Base-by-base conservation (phyloP, 768 basidiomycete species). In the Terana coerulea region DNA sequence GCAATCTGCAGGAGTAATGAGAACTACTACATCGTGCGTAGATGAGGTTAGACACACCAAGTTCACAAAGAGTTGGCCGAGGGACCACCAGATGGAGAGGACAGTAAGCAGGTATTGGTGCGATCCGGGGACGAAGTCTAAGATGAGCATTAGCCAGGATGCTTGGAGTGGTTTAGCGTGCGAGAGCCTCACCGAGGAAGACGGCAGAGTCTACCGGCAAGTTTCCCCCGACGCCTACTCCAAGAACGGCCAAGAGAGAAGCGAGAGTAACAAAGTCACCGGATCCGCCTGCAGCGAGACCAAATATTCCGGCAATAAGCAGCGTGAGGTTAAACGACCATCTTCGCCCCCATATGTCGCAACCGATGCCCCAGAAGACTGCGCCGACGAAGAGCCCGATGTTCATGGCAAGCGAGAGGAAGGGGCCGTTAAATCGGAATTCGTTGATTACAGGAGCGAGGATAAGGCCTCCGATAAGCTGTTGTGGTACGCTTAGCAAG, bases 81-180 rank as follows among this genome's bases (percentile, higher is more conserved):
- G 70, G 5, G 84, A 82, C 88, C 88, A 91, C 83, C 84, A 90
- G 37, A 88, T 78, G 0, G 86, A 87, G 21, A 90, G 73, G 8
- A 88, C 69, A 0, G 86, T 88, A 21, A 90, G 71, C 5, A 91
- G 72, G 59, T 86, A 89, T 61, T 91, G 88, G 55, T 89, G 84
- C 2, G 79, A 78, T 1, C 77, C 77, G 0, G 88, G 88, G 0
- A 87, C 60, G 59, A 86, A 88, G 57, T 90, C 85, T 83, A 17
- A 7, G 12, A 24, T 26, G 14, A 10, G 7, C 22, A 17, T 3
- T 7, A 3, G 31, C 15, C 31, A 33, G 31, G 8, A 15, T 9
- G 9, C 31, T 15, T 8, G 31, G 31, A 33, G 31, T n/a, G 17
- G 15, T 28, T 26, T 36, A 14, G 35, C 33, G 21, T 8, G n/a